Percentiles rank a stretch among this genome's conserved stretches.
Conservation (phyloP, 2,329 filamentous ascomycete species). For the Penicillium sp. region DNA sequence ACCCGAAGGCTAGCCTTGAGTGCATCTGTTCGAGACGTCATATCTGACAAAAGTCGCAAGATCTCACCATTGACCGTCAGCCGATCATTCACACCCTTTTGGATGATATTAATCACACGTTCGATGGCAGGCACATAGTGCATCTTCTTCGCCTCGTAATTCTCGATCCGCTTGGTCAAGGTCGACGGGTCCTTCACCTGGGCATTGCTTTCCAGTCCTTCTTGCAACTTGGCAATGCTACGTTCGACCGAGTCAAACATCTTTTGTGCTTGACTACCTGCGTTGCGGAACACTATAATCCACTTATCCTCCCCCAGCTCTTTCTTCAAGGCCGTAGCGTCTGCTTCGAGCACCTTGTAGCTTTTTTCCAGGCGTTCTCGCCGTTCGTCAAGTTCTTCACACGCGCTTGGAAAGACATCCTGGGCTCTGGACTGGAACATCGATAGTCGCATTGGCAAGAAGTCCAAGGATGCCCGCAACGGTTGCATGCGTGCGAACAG, state of each 20-base stretch:
- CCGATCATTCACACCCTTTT: slow-evolving; percentile 92
- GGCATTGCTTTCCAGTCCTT: slow-evolving; percentile 68
- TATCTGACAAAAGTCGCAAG: slow-evolving; percentile 74
- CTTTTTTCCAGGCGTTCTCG: slow-evolving; percentile 70
- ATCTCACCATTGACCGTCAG: slow-evolving; percentile 96
- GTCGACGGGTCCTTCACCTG: slow-evolving; percentile 66
- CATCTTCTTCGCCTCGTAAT: slow-evolving; percentile 87
- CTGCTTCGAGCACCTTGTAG: slow-evolving; percentile 81
- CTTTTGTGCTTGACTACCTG: slow-evolving; percentile 84
- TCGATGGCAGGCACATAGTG: slow-evolving; percentile 94
- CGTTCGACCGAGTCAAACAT: slow-evolving; percentile 95
- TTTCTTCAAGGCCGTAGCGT: slow-evolving; percentile 81
- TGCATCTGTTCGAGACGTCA: slow-evolving; percentile 73
- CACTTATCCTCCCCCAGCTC: slow-evolving; percentile 94
- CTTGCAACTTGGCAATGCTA: slow-evolving; percentile 74
- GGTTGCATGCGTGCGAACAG: slow-evolving; percentile 95
- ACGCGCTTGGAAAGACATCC: slow-evolving; percentile 78
- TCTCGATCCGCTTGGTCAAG: slow-evolving; percentile 79
- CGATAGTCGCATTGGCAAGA: slow-evolving; percentile 87
- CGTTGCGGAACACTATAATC: slow-evolving; percentile 91
- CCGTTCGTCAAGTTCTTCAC: slow-evolving; percentile 76
- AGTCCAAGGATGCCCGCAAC: slow-evolving; percentile 84
- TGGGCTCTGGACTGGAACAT: slow-evolving; percentile 77
- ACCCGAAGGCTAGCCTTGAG: slow-evolving; percentile 72
- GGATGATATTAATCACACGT: slow-evolving; percentile 83